These are phyloP conservation scores for Talaromyces sp. DNA, from an alignment of 2,329 filamentous ascomycete species.

Conservation along the genomic window DNA sequence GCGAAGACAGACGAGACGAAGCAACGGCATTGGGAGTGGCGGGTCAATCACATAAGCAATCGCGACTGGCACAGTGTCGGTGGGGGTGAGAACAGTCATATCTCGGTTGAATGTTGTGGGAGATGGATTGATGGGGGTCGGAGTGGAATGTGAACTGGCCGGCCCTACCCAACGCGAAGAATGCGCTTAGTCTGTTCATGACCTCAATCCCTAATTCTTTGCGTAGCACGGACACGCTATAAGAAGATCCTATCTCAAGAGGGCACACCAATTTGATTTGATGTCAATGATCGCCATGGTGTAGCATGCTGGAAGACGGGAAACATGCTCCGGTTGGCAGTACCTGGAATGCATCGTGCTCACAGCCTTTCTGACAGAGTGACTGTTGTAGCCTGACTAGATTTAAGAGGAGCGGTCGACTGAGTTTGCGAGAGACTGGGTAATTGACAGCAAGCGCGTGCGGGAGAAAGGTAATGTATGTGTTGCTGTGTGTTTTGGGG, in stretches of 20 bases:
- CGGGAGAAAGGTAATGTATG: neutral
- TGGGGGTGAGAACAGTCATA: neutral
- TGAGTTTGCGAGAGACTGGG: neutral
- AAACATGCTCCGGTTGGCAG: neutral
- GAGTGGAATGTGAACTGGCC: conserved; percentile 9
- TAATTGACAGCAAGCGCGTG: neutral
- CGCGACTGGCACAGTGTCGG: neutral
- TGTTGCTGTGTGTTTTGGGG: neutral
- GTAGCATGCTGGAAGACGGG: neutral
- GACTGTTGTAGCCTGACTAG: neutral
- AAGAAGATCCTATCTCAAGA: conserved; percentile 5
- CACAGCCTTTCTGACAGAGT: neutral
- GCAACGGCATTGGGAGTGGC: conserved; percentile 2
- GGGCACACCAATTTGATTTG: neutral
- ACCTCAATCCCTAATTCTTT: neutral
- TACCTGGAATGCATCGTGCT: neutral
- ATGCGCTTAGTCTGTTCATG: conserved; percentile 2
- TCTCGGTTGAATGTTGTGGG: conserved; percentile 3
- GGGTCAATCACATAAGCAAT: neutral
- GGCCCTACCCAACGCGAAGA: conserved; percentile 10
- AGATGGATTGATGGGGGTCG: conserved; percentile 1
- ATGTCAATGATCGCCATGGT: neutral
- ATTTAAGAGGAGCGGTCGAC: neutral
- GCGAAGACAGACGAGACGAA: conserved; percentile 1
- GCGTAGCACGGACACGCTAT: neutral